phyloP scores from a whole-genome alignment of 495 filamentous ascomycete genomes.

The Aspergillus campestris region DNA sequence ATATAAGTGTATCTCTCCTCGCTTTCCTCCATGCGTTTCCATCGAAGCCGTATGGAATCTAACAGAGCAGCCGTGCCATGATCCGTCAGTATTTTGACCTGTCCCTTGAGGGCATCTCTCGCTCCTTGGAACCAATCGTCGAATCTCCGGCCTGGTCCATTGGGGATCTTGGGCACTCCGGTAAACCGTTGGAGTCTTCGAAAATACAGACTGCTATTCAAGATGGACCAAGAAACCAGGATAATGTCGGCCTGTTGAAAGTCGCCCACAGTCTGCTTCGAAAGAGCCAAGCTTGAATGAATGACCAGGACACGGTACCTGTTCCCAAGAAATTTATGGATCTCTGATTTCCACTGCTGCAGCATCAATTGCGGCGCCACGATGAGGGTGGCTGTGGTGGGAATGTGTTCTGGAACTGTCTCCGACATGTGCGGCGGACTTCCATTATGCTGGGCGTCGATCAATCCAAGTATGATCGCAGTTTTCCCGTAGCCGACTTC shows the following conservation, averaged over 20 bases:
- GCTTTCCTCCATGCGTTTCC: slow-evolving; percentile 9
- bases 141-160: slow-evolving; percentile 36
- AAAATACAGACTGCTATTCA: slow-evolving; percentile 41
- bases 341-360: slow-evolving; percentile 59
- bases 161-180: slow-evolving; percentile 35
- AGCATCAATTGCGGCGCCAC: slow-evolving; percentile 55
- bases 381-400: slow-evolving; percentile 59
- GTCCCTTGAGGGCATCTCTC: slow-evolving; percentile 25
- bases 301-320: slow-evolving; percentile 38
- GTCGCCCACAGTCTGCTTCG: slow-evolving; percentile 22
- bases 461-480: slow-evolving; percentile 57
- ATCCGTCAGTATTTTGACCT: slow-evolving; percentile 28
- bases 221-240: slow-evolving; percentile 42
- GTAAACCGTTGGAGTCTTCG: slow-evolving; percentile 42
- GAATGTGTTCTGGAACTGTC: slow-evolving; percentile 26
- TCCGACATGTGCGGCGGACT: neutral
- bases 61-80: slow-evolving; percentile 20
- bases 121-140: slow-evolving; percentile 47
- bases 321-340: slow-evolving; percentile 45
- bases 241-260: slow-evolving; percentile 49
- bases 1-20: slow-evolving; percentile 17
- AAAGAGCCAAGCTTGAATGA: slow-evolving; percentile 18
- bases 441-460: slow-evolving; percentile 37
- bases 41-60: slow-evolving; percentile 18
- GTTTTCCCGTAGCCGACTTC: slow-evolving; percentile 82